Conservation (phyloP, 768 basidiomycete genomes). For the Auriscalpium microsporum region DNA sequence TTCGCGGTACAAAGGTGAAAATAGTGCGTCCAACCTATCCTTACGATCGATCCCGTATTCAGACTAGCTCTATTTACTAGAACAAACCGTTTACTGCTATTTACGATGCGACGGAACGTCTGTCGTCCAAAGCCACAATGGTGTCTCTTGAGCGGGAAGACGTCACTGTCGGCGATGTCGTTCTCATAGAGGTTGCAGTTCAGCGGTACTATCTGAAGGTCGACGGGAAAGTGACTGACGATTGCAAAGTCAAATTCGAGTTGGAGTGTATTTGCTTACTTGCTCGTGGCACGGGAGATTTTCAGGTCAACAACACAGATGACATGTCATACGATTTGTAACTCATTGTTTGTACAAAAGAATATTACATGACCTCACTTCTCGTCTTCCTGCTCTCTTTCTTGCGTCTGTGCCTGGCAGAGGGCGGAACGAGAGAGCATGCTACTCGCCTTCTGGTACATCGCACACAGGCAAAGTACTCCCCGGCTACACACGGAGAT, state of each 20-base stretch:
- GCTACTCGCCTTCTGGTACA: neutral
- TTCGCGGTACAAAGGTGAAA: neutral
- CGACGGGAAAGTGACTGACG: neutral
- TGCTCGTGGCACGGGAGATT: neutral
- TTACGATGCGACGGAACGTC: neutral
- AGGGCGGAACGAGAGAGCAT: neutral
- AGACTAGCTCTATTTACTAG: neutral
- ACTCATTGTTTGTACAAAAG: neutral
- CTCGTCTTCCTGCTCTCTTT: neutral
- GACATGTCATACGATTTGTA: neutral
- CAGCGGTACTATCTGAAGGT: neutral
- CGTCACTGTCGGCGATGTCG: neutral
- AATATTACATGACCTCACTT: neutral
- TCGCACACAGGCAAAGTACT: neutral
- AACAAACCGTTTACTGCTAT: neutral
- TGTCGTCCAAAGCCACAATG: neutral
- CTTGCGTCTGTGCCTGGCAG: neutral
- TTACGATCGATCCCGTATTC: neutral
- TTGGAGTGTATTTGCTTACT: neutral
- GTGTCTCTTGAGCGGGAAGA: neutral
- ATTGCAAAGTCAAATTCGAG: neutral
- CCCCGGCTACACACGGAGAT: too few species aligned
- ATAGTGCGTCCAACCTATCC: neutral
- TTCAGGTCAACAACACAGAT: neutral
- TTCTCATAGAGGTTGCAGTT: neutral